These are phyloP conservation scores for Globisporangium uncinulatum DNA, from an alignment of 352 stramenopile genomes.

Conservation along the genomic window DNA sequence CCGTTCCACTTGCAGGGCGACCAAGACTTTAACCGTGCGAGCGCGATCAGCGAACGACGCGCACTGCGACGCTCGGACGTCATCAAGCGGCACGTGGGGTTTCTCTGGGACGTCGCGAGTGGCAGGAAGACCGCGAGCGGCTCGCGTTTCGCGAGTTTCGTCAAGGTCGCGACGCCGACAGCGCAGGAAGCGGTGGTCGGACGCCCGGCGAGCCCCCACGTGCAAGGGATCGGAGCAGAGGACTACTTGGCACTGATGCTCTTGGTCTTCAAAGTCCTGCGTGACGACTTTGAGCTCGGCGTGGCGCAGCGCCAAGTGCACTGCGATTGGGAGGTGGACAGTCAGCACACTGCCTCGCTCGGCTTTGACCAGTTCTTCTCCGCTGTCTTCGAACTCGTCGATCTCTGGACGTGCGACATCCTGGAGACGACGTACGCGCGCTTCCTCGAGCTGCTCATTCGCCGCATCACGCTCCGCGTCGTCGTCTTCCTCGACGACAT, in stretches of 20 bases:
- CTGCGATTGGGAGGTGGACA: slow-evolving; percentile 79
- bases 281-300: slow-evolving; percentile 60
- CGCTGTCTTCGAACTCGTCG: slow-evolving; percentile 70
- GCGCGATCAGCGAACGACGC: slow-evolving; percentile 42
- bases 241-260: slow-evolving; percentile 75
- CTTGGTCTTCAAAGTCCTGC: slow-evolving; percentile 73
- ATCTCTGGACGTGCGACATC: slow-evolving; percentile 80
- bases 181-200: slow-evolving; percentile 1
- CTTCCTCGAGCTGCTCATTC: slow-evolving; percentile 59
- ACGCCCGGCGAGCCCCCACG: background rate
- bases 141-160: slow-evolving; percentile 4
- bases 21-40: slow-evolving; percentile 56
- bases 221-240: slow-evolving; percentile 36
- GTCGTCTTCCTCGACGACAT: slow-evolving; percentile 66
- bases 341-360: slow-evolving; percentile 43
- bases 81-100: slow-evolving; percentile 41
- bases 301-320: slow-evolving; percentile 54
- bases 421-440: slow-evolving; percentile 57
- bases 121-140: slow-evolving; percentile 29
- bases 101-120: slow-evolving; percentile 60
- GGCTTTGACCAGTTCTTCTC: slow-evolving; percentile 61
- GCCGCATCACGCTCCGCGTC: slow-evolving; percentile 60
- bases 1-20: slow-evolving; percentile 78
- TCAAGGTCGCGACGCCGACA: slow-evolving; percentile 4
- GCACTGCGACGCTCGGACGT: slow-evolving; percentile 41